Evolutionary conservation across 306 rosid genomes (phyloP), one percentile per base, ranked within the genome.

Genomic region (Quercus gilva): DNA sequence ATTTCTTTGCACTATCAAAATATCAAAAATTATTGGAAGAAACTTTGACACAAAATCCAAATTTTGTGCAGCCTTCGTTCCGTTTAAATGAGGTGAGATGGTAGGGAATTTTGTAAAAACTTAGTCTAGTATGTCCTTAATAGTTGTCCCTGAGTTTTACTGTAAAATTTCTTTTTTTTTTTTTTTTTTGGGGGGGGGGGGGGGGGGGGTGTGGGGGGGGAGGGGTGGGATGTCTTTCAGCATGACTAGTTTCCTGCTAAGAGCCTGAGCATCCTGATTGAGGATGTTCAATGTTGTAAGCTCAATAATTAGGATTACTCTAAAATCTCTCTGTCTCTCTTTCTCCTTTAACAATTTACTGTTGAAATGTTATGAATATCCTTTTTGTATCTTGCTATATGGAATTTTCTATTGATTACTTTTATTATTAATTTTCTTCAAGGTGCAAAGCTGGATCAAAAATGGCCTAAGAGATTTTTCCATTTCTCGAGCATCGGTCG

Each of bases 391-490:
- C 28, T 6, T 65, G 37, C 41, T 58, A 37, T 15, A 28, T 61
- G 31, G 7, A 53, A 79, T 75, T 79, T 29, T 58, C 70, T 29
- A 49, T 15, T 73, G 69, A 37, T 68, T 67, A 57, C 68, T 45
- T 70, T 5, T 80, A 23, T 35, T 51, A 52, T 20, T 67, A 59
- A 78, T 59, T 72, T 75, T 85, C 79, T 76, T 89, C 59, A 85
- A 95, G 99, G 99, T 95, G 76, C 99, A 95, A 91, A 73, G 94
- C 87, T 95, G 99, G 99, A 85, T 95, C 80, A 90, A 82, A 87
- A 82, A 91, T 81, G 98, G 99, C 83, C 84, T 95, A 71, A 86
- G 87, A 75, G 99, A 95, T 87, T 95, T 95, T 74, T 95, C 99
- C 76, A 90, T 95, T 82, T 95, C 99, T 45, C 92, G 99, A 79